Base-by-base conservation (phyloP, 305 asterid genomes). In the Nicotiana rustica region DNA sequence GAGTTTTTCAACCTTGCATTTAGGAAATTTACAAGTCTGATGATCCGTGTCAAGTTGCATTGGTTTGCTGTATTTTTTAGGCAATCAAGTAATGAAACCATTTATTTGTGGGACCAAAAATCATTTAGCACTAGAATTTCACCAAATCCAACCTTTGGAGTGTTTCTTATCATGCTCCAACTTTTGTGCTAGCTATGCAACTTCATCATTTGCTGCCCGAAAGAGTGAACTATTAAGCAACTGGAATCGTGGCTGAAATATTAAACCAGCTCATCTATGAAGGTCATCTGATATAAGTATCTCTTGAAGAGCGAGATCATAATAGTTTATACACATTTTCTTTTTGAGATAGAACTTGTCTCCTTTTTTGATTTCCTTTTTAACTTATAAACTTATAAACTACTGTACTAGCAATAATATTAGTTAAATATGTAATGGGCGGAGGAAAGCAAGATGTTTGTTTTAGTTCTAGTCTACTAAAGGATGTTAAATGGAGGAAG, bases 1-100 rank as follows among this genome's bases (percentile, higher is more conserved):
- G 78, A 52, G 85, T 85, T 82, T 55, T 82, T 75, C 81, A 4
- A 60, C 73, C n/a, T 57, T 44, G 41, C 38, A 15, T 47, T 60
- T 71, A 67, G 67, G 44, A 60, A 60, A 60, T 71, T 73, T 80
- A 65, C 14, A 67, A 41, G 67, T 73, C 79, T 19, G 78, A 70
- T 44, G 78, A 19, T 19, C 52, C 8, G 21, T 73, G 25, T 25
- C 35, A 12, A n/a, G 44, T 73, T 10, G 29, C 52, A 14, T 73
- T 73, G 41, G 41, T 71, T 47, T 52, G 14, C 78, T 71, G 38
- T 18, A 41, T 14, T 19, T 71, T 21, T 47, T n/a, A 14, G 79
- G 79, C 44, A 14, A 14, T 73, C 19, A 47, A 25, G 25, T 49
- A 49, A 52, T 25, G 41, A 25, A 73, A 49, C 44, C 64, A 49